Evolutionary conservation across 139 green algal species (phyloP).

Genomic region (Mesostigma viride): DNA sequence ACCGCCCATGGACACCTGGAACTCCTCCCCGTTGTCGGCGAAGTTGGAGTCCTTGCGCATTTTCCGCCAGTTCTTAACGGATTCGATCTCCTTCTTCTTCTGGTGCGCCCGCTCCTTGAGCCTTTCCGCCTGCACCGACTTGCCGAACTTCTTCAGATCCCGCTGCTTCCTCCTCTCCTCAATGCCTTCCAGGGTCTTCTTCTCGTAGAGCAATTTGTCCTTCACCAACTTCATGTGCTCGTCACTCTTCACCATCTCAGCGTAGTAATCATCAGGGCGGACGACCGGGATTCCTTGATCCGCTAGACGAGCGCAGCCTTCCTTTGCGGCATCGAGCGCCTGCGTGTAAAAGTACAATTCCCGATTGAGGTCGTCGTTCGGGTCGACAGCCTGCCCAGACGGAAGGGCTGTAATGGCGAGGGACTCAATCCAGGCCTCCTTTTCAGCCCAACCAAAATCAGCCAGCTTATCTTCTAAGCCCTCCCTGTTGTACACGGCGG

Average conservation of each 20-base stretch:
- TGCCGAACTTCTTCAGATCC: conserved; percentile 78
- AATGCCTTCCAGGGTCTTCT: conserved; percentile 21
- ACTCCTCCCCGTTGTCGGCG: conserved; percentile 5
- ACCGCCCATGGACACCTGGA: neutral
- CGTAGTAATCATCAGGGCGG: conserved; percentile 87
- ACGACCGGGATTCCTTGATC: conserved; percentile 50
- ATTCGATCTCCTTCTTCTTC: conserved; percentile 73
- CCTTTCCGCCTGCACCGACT: conserved; percentile 77
- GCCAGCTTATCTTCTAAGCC: conserved; percentile 76
- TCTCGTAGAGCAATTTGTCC: conserved; percentile 23
- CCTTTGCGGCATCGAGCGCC: conserved; percentile 51
- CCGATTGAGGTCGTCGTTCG: conserved; percentile 79
- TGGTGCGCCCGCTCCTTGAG: conserved; percentile 61
- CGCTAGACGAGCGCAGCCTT: conserved; percentile 58
- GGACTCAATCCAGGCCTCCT: conserved; percentile 33
- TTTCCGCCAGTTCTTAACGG: conserved; percentile 72
- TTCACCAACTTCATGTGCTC: conserved; percentile 68
- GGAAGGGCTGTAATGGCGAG: conserved; percentile 21
- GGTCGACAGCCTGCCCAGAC: conserved; percentile 32
- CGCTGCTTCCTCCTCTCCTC: conserved; percentile 61
- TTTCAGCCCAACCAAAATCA: conserved; percentile 68
- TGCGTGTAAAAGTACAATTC: conserved; percentile 93
- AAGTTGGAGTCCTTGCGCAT: conserved; percentile 38
- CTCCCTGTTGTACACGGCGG: conserved; percentile 61
- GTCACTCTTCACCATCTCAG: conserved; percentile 95